phyloP scores from a whole-genome alignment of 768 basidiomycete species.

The Fibroporia radiculosa region DNA sequence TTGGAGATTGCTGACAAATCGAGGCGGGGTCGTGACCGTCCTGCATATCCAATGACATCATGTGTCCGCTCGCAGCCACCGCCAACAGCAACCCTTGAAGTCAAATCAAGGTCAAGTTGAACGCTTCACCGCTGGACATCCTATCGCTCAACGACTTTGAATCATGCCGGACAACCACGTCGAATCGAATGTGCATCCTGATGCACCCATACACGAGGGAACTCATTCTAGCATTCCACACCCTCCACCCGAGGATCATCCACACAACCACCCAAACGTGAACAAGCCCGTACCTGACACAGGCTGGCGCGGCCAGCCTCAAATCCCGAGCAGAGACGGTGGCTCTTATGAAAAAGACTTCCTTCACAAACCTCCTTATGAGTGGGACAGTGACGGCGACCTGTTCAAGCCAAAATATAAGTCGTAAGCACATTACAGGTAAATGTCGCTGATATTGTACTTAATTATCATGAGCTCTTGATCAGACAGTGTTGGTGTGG shows the following conservation, averaged over 20 bases:
- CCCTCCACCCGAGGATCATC: slow-evolving; percentile 19
- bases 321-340: slow-evolving; percentile 19
- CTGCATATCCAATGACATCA: too few relatives aligned
- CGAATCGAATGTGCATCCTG: slow-evolving; percentile 15
- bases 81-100: too few relatives aligned
- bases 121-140: too few relatives aligned
- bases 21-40: too few relatives aligned
- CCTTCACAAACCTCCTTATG: slow-evolving; percentile 24
- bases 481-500: slow-evolving; percentile 26
- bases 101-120: too few relatives aligned
- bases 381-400: slow-evolving; percentile 18
- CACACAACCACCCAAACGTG: background rate
- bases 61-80: too few relatives aligned
- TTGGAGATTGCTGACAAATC: too few relatives aligned
- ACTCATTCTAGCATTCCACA: slow-evolving; percentile 15
- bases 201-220: slow-evolving; percentile 7
- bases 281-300: slow-evolving; percentile 18
- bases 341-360: slow-evolving; percentile 20
- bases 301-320: slow-evolving; percentile 17
- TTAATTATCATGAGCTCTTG: too few relatives aligned
- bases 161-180: slow-evolving; percentile 1
- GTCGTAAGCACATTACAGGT: slow-evolving; percentile 15
- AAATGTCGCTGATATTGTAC: too few relatives aligned
- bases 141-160: too few relatives aligned
- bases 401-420: slow-evolving; percentile 19